These are phyloP conservation scores for Aspergillus sp. DNA, from an alignment of 2,329 filamentous ascomycete species.

Conservation along the genomic window DNA sequence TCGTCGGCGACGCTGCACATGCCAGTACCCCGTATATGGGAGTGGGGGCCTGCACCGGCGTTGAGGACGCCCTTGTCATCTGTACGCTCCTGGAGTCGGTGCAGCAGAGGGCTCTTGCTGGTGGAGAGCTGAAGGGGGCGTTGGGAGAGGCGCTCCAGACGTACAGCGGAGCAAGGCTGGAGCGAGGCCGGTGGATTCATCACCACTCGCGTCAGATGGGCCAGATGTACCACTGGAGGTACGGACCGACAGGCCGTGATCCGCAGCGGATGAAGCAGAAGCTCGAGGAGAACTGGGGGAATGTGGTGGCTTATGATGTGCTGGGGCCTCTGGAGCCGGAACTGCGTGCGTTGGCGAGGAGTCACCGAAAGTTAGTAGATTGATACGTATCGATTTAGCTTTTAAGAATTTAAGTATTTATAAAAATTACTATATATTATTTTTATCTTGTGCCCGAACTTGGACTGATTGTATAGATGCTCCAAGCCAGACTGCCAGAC, in stretches of 20 bases:
- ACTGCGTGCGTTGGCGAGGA: neutral
- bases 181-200: neutral
- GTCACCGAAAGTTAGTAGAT: too few species aligned
- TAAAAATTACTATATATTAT: too few species aligned
- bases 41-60: slow-evolving; percentile 9
- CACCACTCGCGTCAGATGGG: neutral
- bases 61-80: slow-evolving; percentile 13
- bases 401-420: too few species aligned
- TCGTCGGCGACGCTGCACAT: slow-evolving; percentile 18
- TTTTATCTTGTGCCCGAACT: too few species aligned
- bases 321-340: neutral
- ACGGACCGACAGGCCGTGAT: neutral
- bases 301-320: neutral
- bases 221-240: neutral
- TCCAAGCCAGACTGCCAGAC: too few species aligned
- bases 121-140: neutral
- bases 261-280: neutral
- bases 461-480: too few species aligned
- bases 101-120: neutral
- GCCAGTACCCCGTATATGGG: slow-evolving; percentile 12
- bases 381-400: too few species aligned
- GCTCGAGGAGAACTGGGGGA: neutral
- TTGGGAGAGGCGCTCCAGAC: neutral
- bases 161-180: neutral
- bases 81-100: slow-evolving; percentile 5